Evolutionary conservation across 2,329 filamentous ascomycete species (phyloP).

Genomic region (Clarireedia sp.): DNA sequence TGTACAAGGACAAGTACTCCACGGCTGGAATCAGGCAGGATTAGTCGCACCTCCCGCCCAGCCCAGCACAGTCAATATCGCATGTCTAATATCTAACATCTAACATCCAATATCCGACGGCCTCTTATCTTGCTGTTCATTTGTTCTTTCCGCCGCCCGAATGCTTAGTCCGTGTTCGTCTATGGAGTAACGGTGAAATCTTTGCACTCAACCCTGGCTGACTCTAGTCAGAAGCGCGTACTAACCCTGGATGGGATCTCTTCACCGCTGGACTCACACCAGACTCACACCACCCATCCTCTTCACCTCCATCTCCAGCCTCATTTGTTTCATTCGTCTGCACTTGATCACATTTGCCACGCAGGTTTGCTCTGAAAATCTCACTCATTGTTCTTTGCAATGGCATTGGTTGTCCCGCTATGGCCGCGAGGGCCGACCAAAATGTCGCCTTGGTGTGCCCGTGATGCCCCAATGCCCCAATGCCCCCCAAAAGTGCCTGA

Average conservation of each 20-base stretch:
- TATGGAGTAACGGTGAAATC: too few relatives aligned
- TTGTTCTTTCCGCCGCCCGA: too few relatives aligned
- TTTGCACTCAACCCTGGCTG: background rate
- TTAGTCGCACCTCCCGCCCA: too few relatives aligned
- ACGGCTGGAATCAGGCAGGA: background rate
- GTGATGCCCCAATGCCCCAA: too few relatives aligned
- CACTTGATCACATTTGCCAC: background rate
- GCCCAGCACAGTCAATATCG: too few relatives aligned
- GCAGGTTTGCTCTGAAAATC: background rate
- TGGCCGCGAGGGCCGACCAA: background rate
- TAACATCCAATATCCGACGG: too few relatives aligned
- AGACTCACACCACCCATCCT: background rate
- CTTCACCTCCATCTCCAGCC: background rate
- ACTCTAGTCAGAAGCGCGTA: constrained; percentile 2
- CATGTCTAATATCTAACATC: too few relatives aligned
- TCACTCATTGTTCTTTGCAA: background rate
- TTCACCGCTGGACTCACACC: constrained; percentile 5
- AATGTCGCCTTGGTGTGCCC: background rate
- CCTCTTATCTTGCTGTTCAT: too few relatives aligned
- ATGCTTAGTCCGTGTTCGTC: too few relatives aligned
- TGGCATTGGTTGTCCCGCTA: background rate
- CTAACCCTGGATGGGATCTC: background rate
- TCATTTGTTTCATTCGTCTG: constrained; percentile 9
- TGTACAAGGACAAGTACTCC: too few relatives aligned
- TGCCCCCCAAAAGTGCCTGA: background rate